Evolutionary conservation across 495 filamentous ascomycete genomes (phyloP).

Genomic region (Tuber brumale): DNA sequence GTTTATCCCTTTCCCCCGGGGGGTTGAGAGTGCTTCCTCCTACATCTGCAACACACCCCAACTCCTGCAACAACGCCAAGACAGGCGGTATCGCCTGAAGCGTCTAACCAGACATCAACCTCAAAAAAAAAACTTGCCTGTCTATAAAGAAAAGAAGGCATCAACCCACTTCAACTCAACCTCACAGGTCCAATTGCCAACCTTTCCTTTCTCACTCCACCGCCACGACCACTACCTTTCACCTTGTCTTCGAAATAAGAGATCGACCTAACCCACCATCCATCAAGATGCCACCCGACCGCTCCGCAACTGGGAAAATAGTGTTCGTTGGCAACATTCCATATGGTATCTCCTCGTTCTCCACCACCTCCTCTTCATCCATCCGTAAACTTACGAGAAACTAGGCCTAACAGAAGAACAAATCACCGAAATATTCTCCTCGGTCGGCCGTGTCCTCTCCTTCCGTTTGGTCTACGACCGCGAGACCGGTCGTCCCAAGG

Average conservation of each 20-base stretch:
- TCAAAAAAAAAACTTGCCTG: not conserved
- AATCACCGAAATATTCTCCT: slow-evolving; percentile 82
- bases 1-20: not conserved
- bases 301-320: slow-evolving; percentile 50
- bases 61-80: not conserved
- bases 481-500: slow-evolving; percentile 90
- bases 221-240: not conserved
- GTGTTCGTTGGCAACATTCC: slow-evolving; percentile 85
- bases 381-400: slow-evolving; percentile 15
- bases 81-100: not conserved
- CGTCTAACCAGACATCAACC: not conserved
- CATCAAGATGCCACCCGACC: slow-evolving; percentile 51
- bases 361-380: not conserved
- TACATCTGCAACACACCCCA: not conserved
- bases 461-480: slow-evolving; percentile 94
- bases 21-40: not conserved
- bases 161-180: not conserved
- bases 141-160: not conserved
- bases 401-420: slow-evolving; percentile 88
- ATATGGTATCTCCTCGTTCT: slow-evolving; percentile 50
- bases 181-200: not conserved
- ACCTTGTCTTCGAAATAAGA: not conserved
- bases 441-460: slow-evolving; percentile 78
- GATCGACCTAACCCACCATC: not conserved
- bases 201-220: not conserved